These are phyloP conservation scores for Eucalyptus decipiens DNA, from an alignment of 345 rosid genomes.

Conservation along the genomic window DNA sequence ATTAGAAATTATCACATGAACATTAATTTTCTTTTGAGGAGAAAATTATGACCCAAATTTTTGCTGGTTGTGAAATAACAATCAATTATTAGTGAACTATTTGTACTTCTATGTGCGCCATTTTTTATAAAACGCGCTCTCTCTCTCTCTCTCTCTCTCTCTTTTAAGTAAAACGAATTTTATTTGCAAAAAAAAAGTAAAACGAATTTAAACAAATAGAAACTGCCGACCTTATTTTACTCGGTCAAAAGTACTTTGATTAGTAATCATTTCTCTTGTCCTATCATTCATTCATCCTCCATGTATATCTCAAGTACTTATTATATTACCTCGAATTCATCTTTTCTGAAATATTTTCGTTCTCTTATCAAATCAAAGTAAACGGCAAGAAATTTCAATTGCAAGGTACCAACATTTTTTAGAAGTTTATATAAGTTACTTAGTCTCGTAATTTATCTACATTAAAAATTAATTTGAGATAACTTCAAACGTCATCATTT, in stretches of 20 bases:
- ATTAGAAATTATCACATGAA: not conserved
- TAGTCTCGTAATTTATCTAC: not conserved
- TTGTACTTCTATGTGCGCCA: not conserved
- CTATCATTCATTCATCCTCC: not conserved
- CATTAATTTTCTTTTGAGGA: not conserved
- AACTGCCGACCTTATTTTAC: not conserved
- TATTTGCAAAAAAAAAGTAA: too few species aligned
- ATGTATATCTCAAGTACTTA: not conserved
- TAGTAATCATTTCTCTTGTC: not conserved
- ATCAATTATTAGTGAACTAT: not conserved
- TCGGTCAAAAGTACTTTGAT: not conserved
- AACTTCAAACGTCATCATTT: not conserved
- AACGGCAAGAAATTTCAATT: not conserved
- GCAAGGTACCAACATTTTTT: not conserved
- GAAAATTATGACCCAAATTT: not conserved
- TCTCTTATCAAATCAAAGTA: not conserved
- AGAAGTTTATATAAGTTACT: not conserved
- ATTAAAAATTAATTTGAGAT: not conserved
- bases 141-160: too few species aligned
- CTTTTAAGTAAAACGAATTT: too few species aligned
- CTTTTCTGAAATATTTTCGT: not conserved
- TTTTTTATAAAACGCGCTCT: not conserved
- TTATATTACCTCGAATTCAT: not conserved
- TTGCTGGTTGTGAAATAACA: not conserved
- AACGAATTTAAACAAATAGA: not conserved